Evolutionary conservation across 192 early-diverging fungal species (phyloP).

Genomic region (Coemansia sp.): DNA sequence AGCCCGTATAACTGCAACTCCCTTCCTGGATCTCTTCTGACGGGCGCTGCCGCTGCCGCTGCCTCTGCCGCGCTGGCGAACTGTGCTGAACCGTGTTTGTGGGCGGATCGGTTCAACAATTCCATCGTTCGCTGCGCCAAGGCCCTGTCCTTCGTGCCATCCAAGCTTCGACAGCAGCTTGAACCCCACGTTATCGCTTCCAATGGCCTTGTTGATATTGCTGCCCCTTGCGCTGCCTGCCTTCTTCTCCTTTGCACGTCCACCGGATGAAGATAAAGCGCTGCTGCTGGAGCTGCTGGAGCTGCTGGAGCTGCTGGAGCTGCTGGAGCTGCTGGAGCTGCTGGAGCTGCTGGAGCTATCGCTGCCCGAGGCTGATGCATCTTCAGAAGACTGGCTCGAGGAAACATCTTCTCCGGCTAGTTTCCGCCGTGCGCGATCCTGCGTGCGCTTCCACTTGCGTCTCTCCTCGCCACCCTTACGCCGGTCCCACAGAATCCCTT

Average conservation of each 20-base stretch:
- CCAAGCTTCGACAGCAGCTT: conserved; percentile 44
- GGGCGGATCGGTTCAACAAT: conserved; percentile 43
- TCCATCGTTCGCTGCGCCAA: conserved; percentile 38
- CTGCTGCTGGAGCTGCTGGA: no score
- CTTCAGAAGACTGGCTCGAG: conserved; percentile 4
- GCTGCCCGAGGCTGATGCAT: not conserved
- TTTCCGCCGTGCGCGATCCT: conserved; percentile 16
- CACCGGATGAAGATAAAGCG: no score
- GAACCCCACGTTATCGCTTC: conserved; percentile 48
- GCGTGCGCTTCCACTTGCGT: conserved; percentile 21
- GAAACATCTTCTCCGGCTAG: conserved; percentile 12
- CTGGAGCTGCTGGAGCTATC: conserved; percentile 9
- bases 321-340: conserved; percentile 2
- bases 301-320: not conserved
- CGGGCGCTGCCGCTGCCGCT: conserved; percentile 1
- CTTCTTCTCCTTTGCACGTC: no score
- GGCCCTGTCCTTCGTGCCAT: conserved; percentile 47
- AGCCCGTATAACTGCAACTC: conserved; percentile 6
- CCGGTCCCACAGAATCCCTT: conserved; percentile 36
- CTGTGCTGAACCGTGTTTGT: conserved; percentile 32
- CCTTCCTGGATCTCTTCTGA: not conserved
- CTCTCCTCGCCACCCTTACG: conserved; percentile 21
- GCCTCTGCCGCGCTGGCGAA: conserved; percentile 2
- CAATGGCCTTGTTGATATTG: conserved; percentile 36
- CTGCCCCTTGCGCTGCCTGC: conserved; percentile 7